Conservation (phyloP, 2,329 filamentous ascomycete species). For the Aspergillus flavus region DNA sequence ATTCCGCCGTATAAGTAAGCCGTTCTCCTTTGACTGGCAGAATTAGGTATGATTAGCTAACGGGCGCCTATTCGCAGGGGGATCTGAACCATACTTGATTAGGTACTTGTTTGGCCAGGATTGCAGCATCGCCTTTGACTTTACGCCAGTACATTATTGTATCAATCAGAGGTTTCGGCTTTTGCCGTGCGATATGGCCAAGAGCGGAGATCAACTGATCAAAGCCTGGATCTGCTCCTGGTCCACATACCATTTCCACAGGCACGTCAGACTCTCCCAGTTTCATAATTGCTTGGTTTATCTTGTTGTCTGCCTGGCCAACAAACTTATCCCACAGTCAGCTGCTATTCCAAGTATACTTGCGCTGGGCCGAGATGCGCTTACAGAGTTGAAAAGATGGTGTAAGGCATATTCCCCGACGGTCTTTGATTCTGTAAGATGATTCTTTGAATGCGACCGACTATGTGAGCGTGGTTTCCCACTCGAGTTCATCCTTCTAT, state of each 20-base stretch:
- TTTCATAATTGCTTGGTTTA: conserved; percentile 81
- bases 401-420: conserved; percentile 98
- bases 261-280: conserved; percentile 78
- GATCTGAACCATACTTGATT: conserved; percentile 30
- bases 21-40: conserved; percentile 39
- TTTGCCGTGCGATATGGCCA: conserved; percentile 90
- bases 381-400: conserved; percentile 88
- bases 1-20: conserved; percentile 66
- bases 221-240: conserved; percentile 82
- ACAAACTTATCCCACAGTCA: conserved; percentile 68
- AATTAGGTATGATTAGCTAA: conserved; percentile 7
- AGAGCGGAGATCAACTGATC: conserved; percentile 92
- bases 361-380: conserved; percentile 33
- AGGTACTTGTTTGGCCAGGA: conserved; percentile 58
- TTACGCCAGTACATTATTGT: conserved; percentile 98
- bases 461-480: conserved; percentile 70
- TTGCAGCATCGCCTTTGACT: conserved; percentile 87
- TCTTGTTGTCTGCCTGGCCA: conserved; percentile 92
- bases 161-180: conserved; percentile 93
- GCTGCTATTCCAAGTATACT: conserved; percentile 16
- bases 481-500: conserved; percentile 58
- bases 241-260: conserved; percentile 88
- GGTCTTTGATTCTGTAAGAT: conserved; percentile 77
- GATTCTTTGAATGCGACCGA: conserved; percentile 72
- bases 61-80: background rate